Evolutionary conservation across 2,329 filamentous ascomycete genomes (phyloP).

Genomic region (Pseudogymnoascus sp.): DNA sequence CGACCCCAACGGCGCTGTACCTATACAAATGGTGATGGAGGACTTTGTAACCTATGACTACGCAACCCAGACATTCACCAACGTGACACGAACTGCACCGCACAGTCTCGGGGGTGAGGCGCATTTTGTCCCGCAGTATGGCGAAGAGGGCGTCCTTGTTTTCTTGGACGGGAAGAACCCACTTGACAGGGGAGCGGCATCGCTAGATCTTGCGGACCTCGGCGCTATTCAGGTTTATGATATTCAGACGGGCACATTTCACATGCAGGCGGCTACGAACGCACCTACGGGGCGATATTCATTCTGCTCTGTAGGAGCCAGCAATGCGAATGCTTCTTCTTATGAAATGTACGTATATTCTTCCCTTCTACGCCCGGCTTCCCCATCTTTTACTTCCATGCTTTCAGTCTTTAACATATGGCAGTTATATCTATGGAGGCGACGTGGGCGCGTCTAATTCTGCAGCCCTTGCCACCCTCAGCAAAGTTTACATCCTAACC

Average conservation of each 20-base stretch:
- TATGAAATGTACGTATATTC: constrained; percentile 13
- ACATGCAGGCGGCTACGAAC: constrained; percentile 9
- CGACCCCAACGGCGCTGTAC: not conserved
- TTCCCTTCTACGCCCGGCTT: not conserved
- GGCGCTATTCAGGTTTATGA: constrained; percentile 12
- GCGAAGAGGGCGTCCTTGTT: constrained; percentile 12
- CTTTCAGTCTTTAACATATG: not conserved
- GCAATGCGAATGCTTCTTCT: constrained; percentile 3
- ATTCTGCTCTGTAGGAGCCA: constrained; percentile 10
- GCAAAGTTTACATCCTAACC: constrained; percentile 8
- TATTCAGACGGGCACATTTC: constrained; percentile 8
- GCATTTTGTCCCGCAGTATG: constrained; percentile 12
- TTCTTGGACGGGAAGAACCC: constrained; percentile 12
- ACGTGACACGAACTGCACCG: not conserved
- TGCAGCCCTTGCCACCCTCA: not conserved
- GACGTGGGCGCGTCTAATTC: not conserved
- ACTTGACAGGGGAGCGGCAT: not conserved
- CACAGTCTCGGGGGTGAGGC: constrained; percentile 8
- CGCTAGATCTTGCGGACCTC: not conserved
- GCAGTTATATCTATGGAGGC: not conserved
- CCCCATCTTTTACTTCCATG: not conserved
- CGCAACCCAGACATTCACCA: constrained; percentile 8
- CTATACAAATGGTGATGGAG: constrained; percentile 1
- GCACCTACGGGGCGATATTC: constrained; percentile 2
- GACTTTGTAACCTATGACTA: constrained; percentile 11